These are phyloP conservation scores for Strobilomyces confusus DNA, from an alignment of 768 basidiomycete species.

Conservation along the genomic window DNA sequence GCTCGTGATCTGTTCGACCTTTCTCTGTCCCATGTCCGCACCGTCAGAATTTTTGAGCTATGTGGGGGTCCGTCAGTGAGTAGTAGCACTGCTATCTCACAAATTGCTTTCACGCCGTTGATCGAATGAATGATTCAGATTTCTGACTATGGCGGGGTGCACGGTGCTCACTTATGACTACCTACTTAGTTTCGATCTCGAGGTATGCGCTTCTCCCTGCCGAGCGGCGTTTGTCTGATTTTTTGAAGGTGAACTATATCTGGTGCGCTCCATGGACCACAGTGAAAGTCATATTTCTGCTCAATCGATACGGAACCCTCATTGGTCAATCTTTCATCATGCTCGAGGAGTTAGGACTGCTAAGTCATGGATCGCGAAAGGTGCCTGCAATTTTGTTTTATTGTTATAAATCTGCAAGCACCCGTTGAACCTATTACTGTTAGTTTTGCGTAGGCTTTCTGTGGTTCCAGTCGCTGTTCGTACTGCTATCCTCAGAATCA, in stretches of 20 bases:
- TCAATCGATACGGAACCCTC: conserved; percentile 19
- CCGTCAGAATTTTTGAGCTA: not conserved
- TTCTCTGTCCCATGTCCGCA: not conserved
- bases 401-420: not conserved
- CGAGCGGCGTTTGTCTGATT: not conserved
- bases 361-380: conserved; percentile 8
- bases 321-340: conserved; percentile 5
- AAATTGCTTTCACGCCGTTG: not conserved
- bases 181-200: conserved; percentile 14
- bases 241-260: conserved; percentile 6
- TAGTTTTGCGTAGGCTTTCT: conserved; percentile 14
- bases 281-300: conserved; percentile 13
- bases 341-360: conserved; percentile 14
- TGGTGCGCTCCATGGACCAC: conserved; percentile 11
- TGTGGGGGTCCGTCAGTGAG: conserved; percentile 3
- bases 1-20: not conserved
- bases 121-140: not conserved
- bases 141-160: conserved; percentile 1
- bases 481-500: conserved; percentile 7
- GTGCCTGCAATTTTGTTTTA: not conserved
- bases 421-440: too few relatives aligned
- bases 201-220: conserved; percentile 4
- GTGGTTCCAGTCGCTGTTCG: not conserved
- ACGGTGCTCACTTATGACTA: conserved; percentile 15
- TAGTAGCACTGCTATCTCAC: not conserved